Evolutionary conservation across 176 grass and related monocot genomes (phyloP).

Genomic region (Cenchrus americanus): DNA sequence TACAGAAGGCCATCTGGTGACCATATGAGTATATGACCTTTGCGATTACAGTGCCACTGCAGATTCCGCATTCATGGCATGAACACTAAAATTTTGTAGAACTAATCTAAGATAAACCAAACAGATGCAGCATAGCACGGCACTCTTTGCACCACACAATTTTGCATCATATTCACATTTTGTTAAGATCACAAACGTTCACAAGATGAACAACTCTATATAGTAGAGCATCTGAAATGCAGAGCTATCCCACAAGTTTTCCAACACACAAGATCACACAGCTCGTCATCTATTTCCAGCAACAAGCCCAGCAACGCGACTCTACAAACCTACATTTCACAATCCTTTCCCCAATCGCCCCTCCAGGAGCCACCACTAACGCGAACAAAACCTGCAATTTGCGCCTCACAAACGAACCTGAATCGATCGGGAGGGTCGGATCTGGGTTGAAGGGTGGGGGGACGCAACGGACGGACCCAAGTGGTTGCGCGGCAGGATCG

Average conservation of each 20-base stretch:
- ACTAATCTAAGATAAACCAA: not conserved
- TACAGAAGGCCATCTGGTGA: not conserved
- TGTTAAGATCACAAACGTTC: not conserved
- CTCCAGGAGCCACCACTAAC: not conserved
- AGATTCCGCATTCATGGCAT: not conserved
- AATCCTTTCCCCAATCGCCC: not conserved
- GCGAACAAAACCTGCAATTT: not conserved
- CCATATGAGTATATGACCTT: not conserved
- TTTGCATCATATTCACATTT: not conserved
- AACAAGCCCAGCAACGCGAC: not conserved
- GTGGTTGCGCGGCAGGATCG: not conserved
- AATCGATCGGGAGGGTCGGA: not conserved
- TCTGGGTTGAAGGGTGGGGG: conserved; percentile 2
- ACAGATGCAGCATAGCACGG: not conserved
- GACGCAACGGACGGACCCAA: not conserved
- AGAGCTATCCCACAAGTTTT: not conserved
- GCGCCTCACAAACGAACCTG: no score
- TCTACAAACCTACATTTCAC: conserved; percentile 6
- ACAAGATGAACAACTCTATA: not conserved
- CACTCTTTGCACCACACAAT: not conserved
- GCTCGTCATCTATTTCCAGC: not conserved
- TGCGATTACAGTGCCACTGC: not conserved
- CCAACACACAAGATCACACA: not conserved
- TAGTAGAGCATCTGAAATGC: not conserved
- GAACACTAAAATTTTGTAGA: not conserved